Conservation (phyloP, 2,329 filamentous ascomycete species). For the Penicillium oxalicum region DNA sequence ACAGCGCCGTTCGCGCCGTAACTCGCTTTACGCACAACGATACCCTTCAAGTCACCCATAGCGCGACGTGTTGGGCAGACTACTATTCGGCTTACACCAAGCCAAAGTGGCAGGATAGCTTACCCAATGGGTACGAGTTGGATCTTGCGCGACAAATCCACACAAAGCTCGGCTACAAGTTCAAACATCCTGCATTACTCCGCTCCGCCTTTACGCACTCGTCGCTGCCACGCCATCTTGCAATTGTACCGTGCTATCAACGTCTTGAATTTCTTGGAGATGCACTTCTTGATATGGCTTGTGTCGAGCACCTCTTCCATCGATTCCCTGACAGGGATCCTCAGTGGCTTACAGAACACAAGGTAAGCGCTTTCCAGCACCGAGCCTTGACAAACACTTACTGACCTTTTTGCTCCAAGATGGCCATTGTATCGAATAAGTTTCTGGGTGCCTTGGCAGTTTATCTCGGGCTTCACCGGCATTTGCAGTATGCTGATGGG, state of each 20-base stretch:
- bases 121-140: constrained; percentile 59
- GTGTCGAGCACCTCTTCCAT: constrained; percentile 75
- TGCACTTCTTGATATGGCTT: constrained; percentile 77
- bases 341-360: constrained; percentile 97
- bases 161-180: constrained; percentile 56
- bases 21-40: constrained; percentile 56
- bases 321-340: constrained; percentile 73
- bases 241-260: constrained; percentile 81
- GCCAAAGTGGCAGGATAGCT: constrained; percentile 63
- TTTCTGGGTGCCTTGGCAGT: constrained; percentile 82
- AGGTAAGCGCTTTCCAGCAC: constrained; percentile 39
- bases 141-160: constrained; percentile 63
- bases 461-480: constrained; percentile 67
- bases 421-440: constrained; percentile 97
- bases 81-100: constrained; percentile 65
- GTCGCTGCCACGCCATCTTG: constrained; percentile 68
- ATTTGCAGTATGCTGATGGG: constrained; percentile 51
- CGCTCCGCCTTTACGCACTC: constrained; percentile 84
- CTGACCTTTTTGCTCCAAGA: constrained; percentile 39
- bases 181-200: constrained; percentile 68
- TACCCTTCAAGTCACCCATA: constrained; percentile 52
- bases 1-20: constrained; percentile 55
- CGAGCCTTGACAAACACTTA: no score
- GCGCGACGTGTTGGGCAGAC: constrained; percentile 62
- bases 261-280: constrained; percentile 90